Conservation (phyloP, 768 basidiomycete species). For the Agaricus subrufescens region DNA sequence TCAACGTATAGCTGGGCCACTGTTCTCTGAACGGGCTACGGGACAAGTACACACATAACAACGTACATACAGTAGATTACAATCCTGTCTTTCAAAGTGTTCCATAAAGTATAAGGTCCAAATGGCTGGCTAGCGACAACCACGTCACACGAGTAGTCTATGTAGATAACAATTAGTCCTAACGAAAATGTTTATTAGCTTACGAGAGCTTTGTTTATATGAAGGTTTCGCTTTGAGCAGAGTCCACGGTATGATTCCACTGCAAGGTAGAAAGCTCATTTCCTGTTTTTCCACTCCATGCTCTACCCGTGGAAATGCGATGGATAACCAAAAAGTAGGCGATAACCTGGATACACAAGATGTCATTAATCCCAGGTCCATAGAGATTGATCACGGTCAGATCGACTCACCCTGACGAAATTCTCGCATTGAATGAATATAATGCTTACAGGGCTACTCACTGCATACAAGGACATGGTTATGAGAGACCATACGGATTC, state of each 20-base stretch:
- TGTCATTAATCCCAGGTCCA: too few relatives aligned
- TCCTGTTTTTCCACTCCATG: neutral
- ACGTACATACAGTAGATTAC: too few relatives aligned
- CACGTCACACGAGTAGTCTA: too few relatives aligned
- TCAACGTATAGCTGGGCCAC: too few relatives aligned
- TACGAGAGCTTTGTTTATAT: neutral
- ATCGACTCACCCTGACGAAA: neutral
- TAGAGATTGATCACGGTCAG: neutral
- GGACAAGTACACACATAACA: too few relatives aligned
- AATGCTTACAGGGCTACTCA: neutral
- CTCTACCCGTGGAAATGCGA: neutral
- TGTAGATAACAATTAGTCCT: too few relatives aligned
- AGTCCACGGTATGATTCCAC: neutral
- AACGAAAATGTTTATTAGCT: neutral
- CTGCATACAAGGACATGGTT: neutral
- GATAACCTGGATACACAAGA: neutral
- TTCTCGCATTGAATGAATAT: neutral
- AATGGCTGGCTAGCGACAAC: too few relatives aligned
- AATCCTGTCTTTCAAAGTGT: too few relatives aligned
- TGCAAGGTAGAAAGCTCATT: neutral
- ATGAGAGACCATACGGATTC: constrained; percentile 2
- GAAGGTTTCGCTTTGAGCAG: neutral
- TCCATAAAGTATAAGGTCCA: too few relatives aligned
- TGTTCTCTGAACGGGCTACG: too few relatives aligned
- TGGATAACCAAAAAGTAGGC: neutral